Base-by-base conservation (phyloP, 352 stramenopile genomes). In the Pythium inflatum region DNA sequence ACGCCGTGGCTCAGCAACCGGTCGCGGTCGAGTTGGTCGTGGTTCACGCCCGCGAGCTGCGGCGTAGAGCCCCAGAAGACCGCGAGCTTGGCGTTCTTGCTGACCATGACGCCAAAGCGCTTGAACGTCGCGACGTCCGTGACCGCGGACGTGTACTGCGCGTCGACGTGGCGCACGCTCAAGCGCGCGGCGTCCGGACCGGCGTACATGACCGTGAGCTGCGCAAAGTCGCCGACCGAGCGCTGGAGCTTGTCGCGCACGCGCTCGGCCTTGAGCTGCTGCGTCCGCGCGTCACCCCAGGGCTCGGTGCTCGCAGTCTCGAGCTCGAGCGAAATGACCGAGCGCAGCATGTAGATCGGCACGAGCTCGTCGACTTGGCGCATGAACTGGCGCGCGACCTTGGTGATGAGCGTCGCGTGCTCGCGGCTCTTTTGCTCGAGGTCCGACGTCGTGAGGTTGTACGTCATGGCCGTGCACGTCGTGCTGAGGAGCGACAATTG, bases 41-140 rank as follows among this genome's bases (percentile, higher is more conserved):
- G 46, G 46, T 54, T 22, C 24, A 54, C 12, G 46, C 46, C 46
- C 9, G 9, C 25, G 46, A 54, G 46, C 46, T 34, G 46, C 46
- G 24, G 24, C 46, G 46, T 36, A 8, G 46, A 31, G 24, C 46
- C 24, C 46, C 46, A 54, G 46, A 54, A 54, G 46, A 54, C 25
- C 24, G 46, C 46, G 46, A 54, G 46, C 46, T 54, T 54, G 46
- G 46, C 46, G 46, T 54, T 54, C 46, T 54, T 54, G 25, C 46
- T 54, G 24, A 54, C 24, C 46, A 54, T 54, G 46, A 54, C 46
- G 46, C 46, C 46, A n/a, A 36, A 34, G 8, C 46, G 46, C 46
- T 54, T 54, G 46, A 54, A 54, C 46, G 46, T 54, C 25, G 46
- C 46, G 46, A 34, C 46, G 46, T 54, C 46, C 46, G 25, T 34